Percentiles rank a stretch among this genome's conserved stretches.
These are phyloP conservation scores for Syzygium jambos DNA, from an alignment of 345 rosid genomes.

Conservation along the genomic window DNA sequence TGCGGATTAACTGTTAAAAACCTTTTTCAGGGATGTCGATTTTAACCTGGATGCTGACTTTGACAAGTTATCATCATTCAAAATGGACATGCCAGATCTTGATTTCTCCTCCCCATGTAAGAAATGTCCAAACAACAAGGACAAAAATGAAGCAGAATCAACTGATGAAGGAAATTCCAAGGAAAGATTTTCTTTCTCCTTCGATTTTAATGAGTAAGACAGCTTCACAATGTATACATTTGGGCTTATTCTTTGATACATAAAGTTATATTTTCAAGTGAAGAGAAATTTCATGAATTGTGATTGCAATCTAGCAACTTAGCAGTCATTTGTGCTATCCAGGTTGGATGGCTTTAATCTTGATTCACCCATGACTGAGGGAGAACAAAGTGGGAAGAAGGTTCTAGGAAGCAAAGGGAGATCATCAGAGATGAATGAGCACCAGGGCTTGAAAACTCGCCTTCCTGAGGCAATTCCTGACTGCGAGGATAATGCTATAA, in stretches of 20 bases:
- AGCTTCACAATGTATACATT: neutral
- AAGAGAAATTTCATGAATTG: neutral
- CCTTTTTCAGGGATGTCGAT: constrained; percentile 59
- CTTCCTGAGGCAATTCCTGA: constrained; percentile 6
- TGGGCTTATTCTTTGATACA: neutral
- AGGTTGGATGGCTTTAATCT: constrained; percentile 57
- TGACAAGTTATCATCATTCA: constrained; percentile 65
- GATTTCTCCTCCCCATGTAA: constrained; percentile 58
- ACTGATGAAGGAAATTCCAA: neutral
- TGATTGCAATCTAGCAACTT: neutral
- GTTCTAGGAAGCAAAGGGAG: constrained; percentile 17
- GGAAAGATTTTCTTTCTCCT: neutral
- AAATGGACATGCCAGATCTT: constrained; percentile 73
- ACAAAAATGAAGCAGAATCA: constrained; percentile 36
- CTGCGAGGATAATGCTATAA: constrained; percentile 9
- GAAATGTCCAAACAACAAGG: constrained; percentile 44
- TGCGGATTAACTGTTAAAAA: neutral
- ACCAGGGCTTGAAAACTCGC: constrained; percentile 17
- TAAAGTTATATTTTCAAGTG: neutral
- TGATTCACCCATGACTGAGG: constrained; percentile 28
- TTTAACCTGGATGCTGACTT: constrained; percentile 70
- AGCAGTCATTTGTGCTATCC: neutral
- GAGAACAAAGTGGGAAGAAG: constrained; percentile 23
- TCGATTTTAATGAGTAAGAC: constrained; percentile 44
- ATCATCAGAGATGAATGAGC: constrained; percentile 20